Evolutionary conservation across 371 early-diverging fungal species (phyloP), one percentile per base, ranked within the genome.

Genomic region (Syncephalastrum monosporum): DNA sequence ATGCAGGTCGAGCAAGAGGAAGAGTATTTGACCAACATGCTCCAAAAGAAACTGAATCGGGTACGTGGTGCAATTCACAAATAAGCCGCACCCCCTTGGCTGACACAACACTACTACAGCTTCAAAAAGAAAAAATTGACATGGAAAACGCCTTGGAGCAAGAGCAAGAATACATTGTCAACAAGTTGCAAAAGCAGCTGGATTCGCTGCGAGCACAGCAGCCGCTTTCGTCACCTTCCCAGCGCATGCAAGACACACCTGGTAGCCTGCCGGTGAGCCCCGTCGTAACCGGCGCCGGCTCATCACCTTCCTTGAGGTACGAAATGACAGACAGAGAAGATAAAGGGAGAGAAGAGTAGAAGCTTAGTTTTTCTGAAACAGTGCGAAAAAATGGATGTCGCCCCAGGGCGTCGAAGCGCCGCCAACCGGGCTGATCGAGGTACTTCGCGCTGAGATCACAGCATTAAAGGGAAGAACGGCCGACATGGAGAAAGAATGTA

Each of bases 161-260:
- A 64, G 92, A 91, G 55, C 92, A 92, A 65, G 92, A 92, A 70
- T 86, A 82, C 53, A 82, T 91, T 55, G 90, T 92, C 42, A 92
- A 92, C 61, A 81, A 73, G 49, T 68, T 85, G 42, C 87, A 80
- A 50, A 85, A 83, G 51, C 87, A 85, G 57, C 49, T 84, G 50
- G 86, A 85, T 47, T 69, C 75, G 7, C 61, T 83, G 56, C 72
- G 80, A 25, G 64, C 69, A 29, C 80, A 83, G 49, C 75, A 74
- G 47, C 52, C 65, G 1, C 51, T 46, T 54, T 68, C 29, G 60
- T 67, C 60, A 24, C 50, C 70, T 19, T 83, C 86, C 56, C 60
- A 60, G 48, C 38, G 69, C 44, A 33, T 67, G 60, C 57, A 50
- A 49, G 62, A 57, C 25, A 16, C 44, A 4, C 67, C 72, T 61